These are phyloP conservation scores for Boletus huronensis DNA, from an alignment of 768 basidiomycete genomes.

Conservation along the genomic window DNA sequence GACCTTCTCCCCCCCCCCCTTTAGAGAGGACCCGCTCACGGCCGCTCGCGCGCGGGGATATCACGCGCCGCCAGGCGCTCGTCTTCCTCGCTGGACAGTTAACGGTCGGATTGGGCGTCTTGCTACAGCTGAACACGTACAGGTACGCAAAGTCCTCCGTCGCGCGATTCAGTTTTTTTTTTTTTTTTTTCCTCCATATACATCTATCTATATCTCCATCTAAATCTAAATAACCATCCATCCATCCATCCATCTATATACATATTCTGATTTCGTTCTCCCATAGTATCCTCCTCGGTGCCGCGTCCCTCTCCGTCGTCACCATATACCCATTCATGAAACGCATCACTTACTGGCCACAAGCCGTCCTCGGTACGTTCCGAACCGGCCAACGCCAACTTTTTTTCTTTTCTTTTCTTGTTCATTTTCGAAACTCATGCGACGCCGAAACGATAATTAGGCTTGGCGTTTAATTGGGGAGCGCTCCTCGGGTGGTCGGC, in stretches of 20 bases:
- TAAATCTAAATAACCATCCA: too few relatives aligned
- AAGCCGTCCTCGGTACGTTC: constrained; percentile 81
- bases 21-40: constrained; percentile 85
- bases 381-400: not conserved
- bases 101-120: constrained; percentile 73
- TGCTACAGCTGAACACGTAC: constrained; percentile 92
- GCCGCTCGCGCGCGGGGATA: constrained; percentile 81
- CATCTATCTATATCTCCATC: not conserved
- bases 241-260: not conserved
- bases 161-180: not conserved
- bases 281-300: constrained; percentile 82
- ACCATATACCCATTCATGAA: constrained; percentile 96
- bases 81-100: constrained; percentile 82
- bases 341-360: constrained; percentile 94
- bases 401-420: not conserved
- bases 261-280: not conserved
- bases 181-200: not conserved
- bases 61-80: constrained; percentile 71
- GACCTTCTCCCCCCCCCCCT: too few relatives aligned
- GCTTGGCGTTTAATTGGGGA: constrained; percentile 97
- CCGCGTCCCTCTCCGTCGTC: constrained; percentile 85
- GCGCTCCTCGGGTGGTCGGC: constrained; percentile 95
- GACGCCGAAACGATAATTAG: constrained; percentile 35
- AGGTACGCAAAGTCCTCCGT: constrained; percentile 47
- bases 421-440: not conserved